phyloP scores from a whole-genome alignment of 2,329 filamentous ascomycete genomes.

The Aspergillus texensis region DNA sequence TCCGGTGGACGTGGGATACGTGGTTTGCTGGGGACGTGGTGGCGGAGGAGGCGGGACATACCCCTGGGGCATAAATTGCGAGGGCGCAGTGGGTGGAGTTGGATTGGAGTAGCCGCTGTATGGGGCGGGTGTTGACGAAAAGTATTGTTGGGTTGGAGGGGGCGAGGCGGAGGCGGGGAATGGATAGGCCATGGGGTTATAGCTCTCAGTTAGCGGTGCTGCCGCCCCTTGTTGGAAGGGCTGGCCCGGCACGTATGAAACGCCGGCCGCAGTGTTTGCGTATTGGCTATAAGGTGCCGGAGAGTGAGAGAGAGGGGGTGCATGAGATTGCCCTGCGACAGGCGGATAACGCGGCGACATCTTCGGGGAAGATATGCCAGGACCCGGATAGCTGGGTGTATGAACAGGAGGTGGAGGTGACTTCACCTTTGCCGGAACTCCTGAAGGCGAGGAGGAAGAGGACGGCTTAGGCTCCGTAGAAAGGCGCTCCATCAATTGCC shows the following conservation, averaged over 20 bases:
- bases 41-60: slow-evolving; percentile 70
- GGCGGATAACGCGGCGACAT: slow-evolving; percentile 41
- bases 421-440: slow-evolving; percentile 48
- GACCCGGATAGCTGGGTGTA: slow-evolving; percentile 33
- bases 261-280: slow-evolving; percentile 26
- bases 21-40: slow-evolving; percentile 60
- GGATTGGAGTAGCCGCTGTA: slow-evolving; percentile 39
- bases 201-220: slow-evolving; percentile 46
- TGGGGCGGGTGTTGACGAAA: slow-evolving; percentile 36
- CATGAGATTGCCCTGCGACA: slow-evolving; percentile 28
- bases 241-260: slow-evolving; percentile 33
- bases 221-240: slow-evolving; percentile 47
- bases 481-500: slow-evolving; percentile 93
- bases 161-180: slow-evolving; percentile 45
- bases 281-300: slow-evolving; percentile 42
- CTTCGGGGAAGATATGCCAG: slow-evolving; percentile 44
- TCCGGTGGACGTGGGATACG: slow-evolving; percentile 48
- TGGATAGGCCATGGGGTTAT: slow-evolving; percentile 56
- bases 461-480: slow-evolving; percentile 66
- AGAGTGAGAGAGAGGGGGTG: slow-evolving; percentile 36
- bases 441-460: slow-evolving; percentile 44
- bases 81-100: slow-evolving; percentile 41
- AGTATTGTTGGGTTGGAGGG: slow-evolving; percentile 46
- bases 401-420: slow-evolving; percentile 39
- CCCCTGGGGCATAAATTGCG: slow-evolving; percentile 59